Base-by-base conservation (phyloP, 2,329 filamentous ascomycete genomes). In the Sordariomycetes sp. region DNA sequence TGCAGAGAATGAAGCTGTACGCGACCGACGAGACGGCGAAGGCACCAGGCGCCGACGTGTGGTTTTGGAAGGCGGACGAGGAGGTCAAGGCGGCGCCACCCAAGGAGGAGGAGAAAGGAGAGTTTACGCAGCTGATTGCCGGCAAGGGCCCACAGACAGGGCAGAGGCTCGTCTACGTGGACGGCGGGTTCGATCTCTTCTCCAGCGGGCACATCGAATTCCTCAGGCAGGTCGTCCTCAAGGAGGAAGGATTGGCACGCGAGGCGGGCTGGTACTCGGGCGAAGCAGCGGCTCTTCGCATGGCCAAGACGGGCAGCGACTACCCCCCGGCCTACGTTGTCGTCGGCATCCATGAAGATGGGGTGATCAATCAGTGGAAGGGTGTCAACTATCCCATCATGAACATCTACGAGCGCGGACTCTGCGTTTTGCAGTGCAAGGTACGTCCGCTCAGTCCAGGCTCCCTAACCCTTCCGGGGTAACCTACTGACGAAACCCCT, bases 341-440 rank as follows among this genome's bases (percentile, higher is more conserved):
- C 28, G 88, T 86, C 3, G 92, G 92, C 32, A 80, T 98, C 17
- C 92, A 98, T 59, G 85, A 94, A 49, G 92, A 98, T 55, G 78
- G 82, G 43, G 87, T 94, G 39, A 94, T 98, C 58, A 98, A 98
- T 60, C 69, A 82, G 49, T 93, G 87, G 83, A 96, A 96, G 62
- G 90, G 92, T 23, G 72, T 95, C 48, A 98, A 98, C 63, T 98
- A 95, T 54, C 92, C 92, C 18, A 96, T 98, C 63, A 98, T 98
- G 92, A 98, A 96, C 65, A 88, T 94, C 37, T 94, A 90, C 50
- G 92, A 98, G 66, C 82, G 92, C 27, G 88, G 88, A 2, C 76
- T 98, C 16, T 98, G 92, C 55, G 90, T 96, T 20, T 66, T 96
- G 42, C 92, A 98, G 53, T 98, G 92, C 68, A 82, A 82, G 58